Evolutionary conservation across 78 protist species (phyloP), one percentile per base, ranked within the genome.

Genomic region (Dictyostelium firmibasis): DNA sequence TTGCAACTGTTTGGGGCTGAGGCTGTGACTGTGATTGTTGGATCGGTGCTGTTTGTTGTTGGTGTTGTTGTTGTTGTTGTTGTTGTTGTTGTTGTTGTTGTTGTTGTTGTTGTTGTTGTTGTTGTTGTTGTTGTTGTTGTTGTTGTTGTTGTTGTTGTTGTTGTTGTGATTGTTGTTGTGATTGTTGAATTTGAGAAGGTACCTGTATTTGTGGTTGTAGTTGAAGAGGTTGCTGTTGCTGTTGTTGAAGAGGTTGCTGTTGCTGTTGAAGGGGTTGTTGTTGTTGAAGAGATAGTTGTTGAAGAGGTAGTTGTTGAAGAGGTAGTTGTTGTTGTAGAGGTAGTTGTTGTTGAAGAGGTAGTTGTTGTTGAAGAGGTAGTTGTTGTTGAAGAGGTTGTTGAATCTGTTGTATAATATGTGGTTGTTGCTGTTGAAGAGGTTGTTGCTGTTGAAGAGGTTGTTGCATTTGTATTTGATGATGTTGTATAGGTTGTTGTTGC

Each of bases 381-480:
- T 35, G 44, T 36, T 85, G 84, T 53, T 86, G 92, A 4, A 29
- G 84, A n/a, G n/a, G n/a, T n/a, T 83, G 75, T 83, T 67, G 47
- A 38, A 67, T 75, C 53, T 81, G 84, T 44, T 81, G 70, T 44
- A n/a, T n/a, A n/a, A n/a, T n/a, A n/a, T 44, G 88, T 14, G 36
- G 16, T 27, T 74, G 47, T n/a, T n/a, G n/a, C n/a, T n/a, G n/a
- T n/a, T n/a, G n/a, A n/a, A n/a, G n/a, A n/a, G n/a, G n/a, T n/a
- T n/a, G 9, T 35, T 72, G 16, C 3, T 85, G 31, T 64, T 64
- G 57, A 0, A 11, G 74, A 35, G 60, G 14, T 83, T 62, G 43
- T 38, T 83, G 50, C 67, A 60, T 57, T 84, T 84, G 31, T 16
- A 47, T 47, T 43, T 79, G 57, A 33, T 31, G 50, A 18, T 13